A percentile compares a stretch with the other conserved stretches of the same genome.
Evolutionary conservation across 2,329 filamentous ascomycete genomes (phyloP).

Genomic region (Botrytis medusae): DNA sequence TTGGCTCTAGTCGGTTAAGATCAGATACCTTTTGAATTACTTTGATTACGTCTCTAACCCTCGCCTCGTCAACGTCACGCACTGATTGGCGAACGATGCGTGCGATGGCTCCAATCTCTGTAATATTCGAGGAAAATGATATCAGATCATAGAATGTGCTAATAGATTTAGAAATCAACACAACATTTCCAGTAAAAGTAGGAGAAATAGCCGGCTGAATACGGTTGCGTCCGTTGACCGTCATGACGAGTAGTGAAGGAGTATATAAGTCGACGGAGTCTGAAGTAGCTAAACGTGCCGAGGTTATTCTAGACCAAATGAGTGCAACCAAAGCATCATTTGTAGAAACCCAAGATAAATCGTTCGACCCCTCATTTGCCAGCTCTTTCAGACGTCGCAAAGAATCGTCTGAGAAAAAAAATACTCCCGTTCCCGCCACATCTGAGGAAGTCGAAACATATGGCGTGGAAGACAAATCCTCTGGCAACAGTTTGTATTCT

Average conservation of each 20-base stretch:
- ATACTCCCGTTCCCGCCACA: neutral
- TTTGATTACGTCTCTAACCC: constrained; percentile 7
- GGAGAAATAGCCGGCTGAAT: neutral
- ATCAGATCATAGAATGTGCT: neutral
- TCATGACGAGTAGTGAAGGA: neutral
- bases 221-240: neutral
- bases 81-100: constrained; percentile 4
- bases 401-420: constrained; percentile 14
- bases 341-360: constrained; percentile 10
- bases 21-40: neutral
- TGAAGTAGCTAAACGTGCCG: constrained; percentile 1
- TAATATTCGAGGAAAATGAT: neutral
- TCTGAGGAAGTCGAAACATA: neutral
- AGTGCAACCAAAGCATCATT: constrained; percentile 19
- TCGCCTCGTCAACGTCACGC: neutral
- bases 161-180: neutral
- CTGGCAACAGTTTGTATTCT: neutral
- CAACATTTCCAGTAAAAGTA: neutral
- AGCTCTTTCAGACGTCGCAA: constrained; percentile 8
- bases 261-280: neutral
- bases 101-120: neutral
- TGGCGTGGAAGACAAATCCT: neutral
- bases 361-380: neutral
- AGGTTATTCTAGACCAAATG: constrained; percentile 1
- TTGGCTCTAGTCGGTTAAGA: neutral